Conservation (phyloP, 306 rosid genomes). For the Castanopsis chinensis region DNA sequence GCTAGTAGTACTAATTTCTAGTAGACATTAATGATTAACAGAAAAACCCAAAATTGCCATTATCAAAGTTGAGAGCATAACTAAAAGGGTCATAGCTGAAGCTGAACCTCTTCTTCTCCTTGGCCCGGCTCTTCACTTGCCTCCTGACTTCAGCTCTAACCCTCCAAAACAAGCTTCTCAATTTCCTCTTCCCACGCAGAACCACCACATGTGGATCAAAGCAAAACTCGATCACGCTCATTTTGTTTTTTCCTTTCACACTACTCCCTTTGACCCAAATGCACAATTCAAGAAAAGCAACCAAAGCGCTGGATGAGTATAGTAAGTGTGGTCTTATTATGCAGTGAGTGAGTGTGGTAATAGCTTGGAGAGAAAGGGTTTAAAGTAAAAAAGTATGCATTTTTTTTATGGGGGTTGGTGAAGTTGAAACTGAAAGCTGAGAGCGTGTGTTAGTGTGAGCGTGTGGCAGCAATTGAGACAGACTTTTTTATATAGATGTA, state of each 20-base stretch:
- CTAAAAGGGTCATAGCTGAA: slow-evolving; percentile 63
- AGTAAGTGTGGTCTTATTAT: not conserved
- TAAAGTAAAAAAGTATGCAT: not conserved
- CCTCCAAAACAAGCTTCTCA: slow-evolving; percentile 54
- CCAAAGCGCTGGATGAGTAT: too few species aligned
- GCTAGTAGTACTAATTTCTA: not conserved
- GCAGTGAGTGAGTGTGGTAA: not conserved
- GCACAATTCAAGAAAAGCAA: not conserved
- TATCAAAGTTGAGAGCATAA: slow-evolving; percentile 65
- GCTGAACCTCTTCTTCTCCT: slow-evolving; percentile 22
- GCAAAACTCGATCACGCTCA: slow-evolving; percentile 22
- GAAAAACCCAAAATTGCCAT: slow-evolving; percentile 54
- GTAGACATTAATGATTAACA: slow-evolving; percentile 15
- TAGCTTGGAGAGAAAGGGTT: slow-evolving; percentile 22
- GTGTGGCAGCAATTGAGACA: not conserved
- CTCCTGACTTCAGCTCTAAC: slow-evolving; percentile 46
- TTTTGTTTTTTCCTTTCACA: not conserved
- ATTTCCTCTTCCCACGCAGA: slow-evolving; percentile 37
- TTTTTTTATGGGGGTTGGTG: slow-evolving; percentile 25
- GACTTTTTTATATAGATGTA: not conserved
- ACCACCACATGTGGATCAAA: slow-evolving; percentile 33
- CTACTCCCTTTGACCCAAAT: not conserved
- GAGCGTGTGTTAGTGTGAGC: not conserved
- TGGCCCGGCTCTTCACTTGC: slow-evolving; percentile 24
- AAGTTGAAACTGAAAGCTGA: slow-evolving; percentile 1